A percentile compares a stretch with the other conserved stretches of the same genome.
phyloP scores from a whole-genome alignment of 495 filamentous ascomycete species.

The Penicillium cataractarum region DNA sequence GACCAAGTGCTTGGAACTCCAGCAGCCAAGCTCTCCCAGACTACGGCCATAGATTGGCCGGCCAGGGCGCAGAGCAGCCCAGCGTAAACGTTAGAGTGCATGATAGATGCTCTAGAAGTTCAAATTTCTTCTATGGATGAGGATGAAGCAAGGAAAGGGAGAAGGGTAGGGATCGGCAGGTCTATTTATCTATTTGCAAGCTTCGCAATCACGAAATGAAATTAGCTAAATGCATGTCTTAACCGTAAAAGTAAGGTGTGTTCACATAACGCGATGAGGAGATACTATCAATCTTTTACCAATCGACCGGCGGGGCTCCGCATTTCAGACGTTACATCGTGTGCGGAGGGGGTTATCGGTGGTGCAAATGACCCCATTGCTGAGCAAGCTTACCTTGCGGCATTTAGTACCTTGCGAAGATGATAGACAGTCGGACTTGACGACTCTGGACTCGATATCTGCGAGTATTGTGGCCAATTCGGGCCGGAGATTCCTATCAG shows the following conservation, averaged over 20 bases:
- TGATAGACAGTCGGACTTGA: not conserved
- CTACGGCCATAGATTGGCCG: conserved; percentile 22
- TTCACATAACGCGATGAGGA: not conserved
- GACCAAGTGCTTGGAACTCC: conserved; percentile 20
- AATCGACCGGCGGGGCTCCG: conserved; percentile 19
- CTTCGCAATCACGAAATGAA: not conserved
- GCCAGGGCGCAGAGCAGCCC: conserved; percentile 27
- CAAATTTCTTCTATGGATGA: not conserved
- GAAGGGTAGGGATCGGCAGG: conserved; percentile 20
- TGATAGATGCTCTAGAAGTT: conserved; percentile 12
- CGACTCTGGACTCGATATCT: not conserved
- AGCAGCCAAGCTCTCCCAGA: conserved; percentile 22
- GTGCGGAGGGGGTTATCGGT: conserved; percentile 15
- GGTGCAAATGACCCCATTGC: not conserved
- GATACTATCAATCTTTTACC: conserved; percentile 1
- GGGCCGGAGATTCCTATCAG: not conserved
- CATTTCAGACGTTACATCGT: conserved; percentile 20
- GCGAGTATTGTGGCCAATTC: too few relatives aligned
- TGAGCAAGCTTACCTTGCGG: not conserved
- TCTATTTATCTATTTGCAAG: conserved; percentile 15
- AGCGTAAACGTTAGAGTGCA: conserved; percentile 23
- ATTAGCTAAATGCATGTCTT: not conserved
- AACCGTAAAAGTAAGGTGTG: not conserved
- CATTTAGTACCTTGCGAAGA: not conserved
- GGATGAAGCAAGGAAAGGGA: not conserved